phyloP scores from a whole-genome alignment of 2,329 filamentous ascomycete genomes.

The Aspergillus pseudoglaucus region DNA sequence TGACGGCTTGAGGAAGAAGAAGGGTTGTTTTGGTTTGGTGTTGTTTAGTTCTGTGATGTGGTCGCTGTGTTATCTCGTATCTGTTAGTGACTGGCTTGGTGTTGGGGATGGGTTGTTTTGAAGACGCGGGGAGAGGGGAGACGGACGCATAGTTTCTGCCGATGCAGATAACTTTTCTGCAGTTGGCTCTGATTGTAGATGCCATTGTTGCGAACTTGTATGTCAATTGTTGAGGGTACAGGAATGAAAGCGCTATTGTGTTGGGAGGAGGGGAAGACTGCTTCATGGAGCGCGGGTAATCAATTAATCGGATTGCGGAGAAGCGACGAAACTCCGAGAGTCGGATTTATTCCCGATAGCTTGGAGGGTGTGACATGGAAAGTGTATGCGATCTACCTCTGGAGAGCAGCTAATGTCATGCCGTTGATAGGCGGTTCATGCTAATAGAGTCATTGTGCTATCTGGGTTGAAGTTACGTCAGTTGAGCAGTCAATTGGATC shows the following conservation, averaged over 20 bases:
- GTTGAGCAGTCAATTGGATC: too few relatives aligned
- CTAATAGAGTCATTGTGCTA: too few relatives aligned
- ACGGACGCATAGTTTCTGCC: conserved; percentile 91
- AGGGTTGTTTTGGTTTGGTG: conserved; percentile 81
- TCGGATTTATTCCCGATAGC: background rate
- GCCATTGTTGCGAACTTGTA: conserved; percentile 20
- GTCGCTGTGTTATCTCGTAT: conserved; percentile 51
- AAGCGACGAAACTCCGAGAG: background rate
- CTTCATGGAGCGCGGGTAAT: background rate
- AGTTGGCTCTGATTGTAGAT: conserved; percentile 45
- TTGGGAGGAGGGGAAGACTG: background rate
- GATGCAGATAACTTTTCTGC: conserved; percentile 80
- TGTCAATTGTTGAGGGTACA: background rate
- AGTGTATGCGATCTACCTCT: too few relatives aligned
- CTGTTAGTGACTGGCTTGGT: background rate
- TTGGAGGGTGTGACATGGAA: too few relatives aligned
- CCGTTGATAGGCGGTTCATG: too few relatives aligned
- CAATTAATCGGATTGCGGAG: background rate
- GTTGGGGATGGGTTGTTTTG: background rate
- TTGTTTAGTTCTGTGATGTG: conserved; percentile 91
- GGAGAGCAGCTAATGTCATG: too few relatives aligned
- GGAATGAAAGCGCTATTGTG: background rate
- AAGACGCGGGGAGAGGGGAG: conserved; percentile 3
- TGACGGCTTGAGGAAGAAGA: conserved; percentile 97
- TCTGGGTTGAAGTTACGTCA: too few relatives aligned